These are phyloP conservation scores for Exophiala sideris DNA, from an alignment of 2,329 filamentous ascomycete genomes.

Conservation along the genomic window DNA sequence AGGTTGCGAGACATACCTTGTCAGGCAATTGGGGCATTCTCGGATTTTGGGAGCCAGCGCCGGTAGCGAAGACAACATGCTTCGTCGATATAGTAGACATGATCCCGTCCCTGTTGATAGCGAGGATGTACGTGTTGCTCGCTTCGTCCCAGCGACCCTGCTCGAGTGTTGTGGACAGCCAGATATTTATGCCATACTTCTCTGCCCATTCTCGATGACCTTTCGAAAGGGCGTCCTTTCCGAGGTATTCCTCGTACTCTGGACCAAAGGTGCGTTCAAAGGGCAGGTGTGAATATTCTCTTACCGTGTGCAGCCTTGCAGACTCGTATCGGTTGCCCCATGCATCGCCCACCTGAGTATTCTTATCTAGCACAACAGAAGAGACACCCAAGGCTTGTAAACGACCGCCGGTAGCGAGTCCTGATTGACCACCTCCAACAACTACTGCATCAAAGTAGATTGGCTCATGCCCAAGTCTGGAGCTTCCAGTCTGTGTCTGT, in stretches of 20 bases:
- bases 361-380: slow-evolving; percentile 45
- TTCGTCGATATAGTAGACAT: background rate
- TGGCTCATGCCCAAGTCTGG: background rate
- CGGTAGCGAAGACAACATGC: slow-evolving; percentile 3
- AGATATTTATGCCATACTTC: slow-evolving; percentile 39
- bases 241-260: slow-evolving; percentile 24
- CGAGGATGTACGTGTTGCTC: slow-evolving; percentile 39
- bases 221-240: slow-evolving; percentile 24
- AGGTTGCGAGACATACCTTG: background rate
- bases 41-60: slow-evolving; percentile 30
- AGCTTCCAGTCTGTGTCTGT: no score
- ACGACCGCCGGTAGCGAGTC: slow-evolving; percentile 35
- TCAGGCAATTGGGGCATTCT: slow-evolving; percentile 24
- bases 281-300: slow-evolving; percentile 27
- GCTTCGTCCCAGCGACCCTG: slow-evolving; percentile 40
- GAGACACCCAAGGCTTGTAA: slow-evolving; percentile 43
- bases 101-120: slow-evolving; percentile 27
- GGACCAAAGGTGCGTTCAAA: slow-evolving; percentile 29
- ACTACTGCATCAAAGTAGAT: background rate
- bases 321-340: slow-evolving; percentile 49
- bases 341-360: slow-evolving; percentile 44
- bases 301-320: slow-evolving; percentile 32
- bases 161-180: slow-evolving; percentile 39
- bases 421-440: background rate
- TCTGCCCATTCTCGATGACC: slow-evolving; percentile 23